Conservation (phyloP, 495 filamentous ascomycete genomes). For the Daldinia concentrica region DNA sequence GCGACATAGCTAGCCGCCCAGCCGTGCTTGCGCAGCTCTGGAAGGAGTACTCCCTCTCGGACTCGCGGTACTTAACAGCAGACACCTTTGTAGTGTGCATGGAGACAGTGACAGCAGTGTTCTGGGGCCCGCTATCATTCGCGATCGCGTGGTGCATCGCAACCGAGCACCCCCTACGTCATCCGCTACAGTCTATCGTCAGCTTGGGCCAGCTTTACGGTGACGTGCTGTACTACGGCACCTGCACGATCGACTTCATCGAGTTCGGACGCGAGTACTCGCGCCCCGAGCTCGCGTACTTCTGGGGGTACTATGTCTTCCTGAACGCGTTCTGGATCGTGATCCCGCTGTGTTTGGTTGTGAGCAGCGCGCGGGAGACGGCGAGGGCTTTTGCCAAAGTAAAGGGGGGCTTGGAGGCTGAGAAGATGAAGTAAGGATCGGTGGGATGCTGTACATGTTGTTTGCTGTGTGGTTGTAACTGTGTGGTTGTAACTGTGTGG, state of each 20-base stretch:
- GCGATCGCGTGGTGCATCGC: not conserved
- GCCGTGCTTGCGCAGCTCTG: not conserved
- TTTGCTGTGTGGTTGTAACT: no score
- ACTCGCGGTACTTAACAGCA: not conserved
- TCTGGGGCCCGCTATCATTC: not conserved
- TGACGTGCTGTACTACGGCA: conserved; percentile 3
- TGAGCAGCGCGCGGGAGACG: not conserved
- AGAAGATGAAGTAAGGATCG: not conserved
- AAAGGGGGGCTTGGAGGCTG: not conserved
- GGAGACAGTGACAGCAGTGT: not conserved
- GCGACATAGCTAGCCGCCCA: not conserved
- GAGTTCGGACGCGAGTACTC: not conserved
- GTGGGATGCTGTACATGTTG: not conserved
- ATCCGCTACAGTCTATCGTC: not conserved
- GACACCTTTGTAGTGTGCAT: not conserved
- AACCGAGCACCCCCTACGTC: not conserved
- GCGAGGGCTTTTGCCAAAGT: not conserved
- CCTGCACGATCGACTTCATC: not conserved
- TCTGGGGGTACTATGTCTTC: not conserved
- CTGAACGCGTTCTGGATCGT: not conserved
- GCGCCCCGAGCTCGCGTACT: not conserved
- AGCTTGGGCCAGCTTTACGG: not conserved
- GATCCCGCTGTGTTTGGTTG: not conserved
- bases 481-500: no score
- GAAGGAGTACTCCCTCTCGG: not conserved